phyloP scores from a whole-genome alignment of 2,329 filamentous ascomycete species.

The Colletotrichum orchidophilum region DNA sequence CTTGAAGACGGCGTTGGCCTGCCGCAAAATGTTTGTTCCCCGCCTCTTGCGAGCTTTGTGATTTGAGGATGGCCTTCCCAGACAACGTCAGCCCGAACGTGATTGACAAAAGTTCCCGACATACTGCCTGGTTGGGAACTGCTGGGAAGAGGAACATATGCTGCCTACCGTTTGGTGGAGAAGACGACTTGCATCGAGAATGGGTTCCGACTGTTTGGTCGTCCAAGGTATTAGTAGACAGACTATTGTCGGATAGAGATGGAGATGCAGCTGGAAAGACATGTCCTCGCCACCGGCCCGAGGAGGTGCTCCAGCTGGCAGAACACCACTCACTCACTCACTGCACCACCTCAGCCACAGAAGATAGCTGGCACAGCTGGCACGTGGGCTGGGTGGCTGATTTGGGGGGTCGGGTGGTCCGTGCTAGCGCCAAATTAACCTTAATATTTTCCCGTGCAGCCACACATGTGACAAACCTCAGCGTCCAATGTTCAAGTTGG shows the following conservation, averaged over 20 bases:
- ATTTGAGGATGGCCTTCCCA: neutral
- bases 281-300: no score
- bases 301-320: neutral
- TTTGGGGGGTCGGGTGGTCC: neutral
- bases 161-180: neutral
- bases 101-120: conserved; percentile 1
- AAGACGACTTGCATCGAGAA: neutral
- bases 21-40: neutral
- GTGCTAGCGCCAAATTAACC: conserved; percentile 26
- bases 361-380: neutral
- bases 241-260: neutral
- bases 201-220: neutral
- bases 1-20: neutral
- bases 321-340: no score
- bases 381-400: neutral
- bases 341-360: no score
- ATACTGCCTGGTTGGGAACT: neutral
- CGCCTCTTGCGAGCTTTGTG: neutral
- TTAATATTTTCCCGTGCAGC: conserved; percentile 2
- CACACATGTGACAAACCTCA: conserved; percentile 12
- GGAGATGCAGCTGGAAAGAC: neutral
- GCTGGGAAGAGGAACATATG: neutral
- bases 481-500: neutral
- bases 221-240: neutral
- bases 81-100: neutral